Evolutionary conservation across 148 eudicot genomes (phyloP).

Genomic region (Vaccinium myrtillus): DNA sequence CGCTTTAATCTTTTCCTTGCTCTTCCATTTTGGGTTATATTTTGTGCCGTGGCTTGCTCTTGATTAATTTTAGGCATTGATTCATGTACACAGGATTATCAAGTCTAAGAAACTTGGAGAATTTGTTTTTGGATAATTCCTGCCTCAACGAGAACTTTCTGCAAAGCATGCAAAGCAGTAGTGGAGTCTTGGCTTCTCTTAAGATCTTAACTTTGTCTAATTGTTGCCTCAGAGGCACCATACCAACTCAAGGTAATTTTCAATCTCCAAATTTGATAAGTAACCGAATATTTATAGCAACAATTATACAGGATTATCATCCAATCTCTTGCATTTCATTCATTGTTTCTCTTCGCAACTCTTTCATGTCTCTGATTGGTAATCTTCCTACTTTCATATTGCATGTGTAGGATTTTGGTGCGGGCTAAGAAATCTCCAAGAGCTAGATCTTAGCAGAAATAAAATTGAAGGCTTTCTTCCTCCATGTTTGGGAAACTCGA

Average conservation of each 20-base stretch:
- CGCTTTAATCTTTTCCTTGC: no score
- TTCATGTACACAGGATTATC: background rate
- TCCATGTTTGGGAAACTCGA: no score
- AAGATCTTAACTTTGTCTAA: background rate
- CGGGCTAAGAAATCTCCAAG: background rate
- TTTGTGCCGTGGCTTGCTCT: no score
- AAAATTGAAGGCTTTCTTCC: background rate
- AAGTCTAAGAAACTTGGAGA: background rate
- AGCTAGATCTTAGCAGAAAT: background rate
- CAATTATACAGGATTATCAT: no score
- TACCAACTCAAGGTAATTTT: background rate
- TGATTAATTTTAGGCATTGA: no score
- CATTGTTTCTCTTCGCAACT: background rate
- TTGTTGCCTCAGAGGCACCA: background rate
- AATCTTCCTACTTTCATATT: no score
- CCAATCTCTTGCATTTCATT: background rate
- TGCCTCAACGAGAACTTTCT: background rate
- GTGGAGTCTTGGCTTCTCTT: background rate
- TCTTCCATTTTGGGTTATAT: no score
- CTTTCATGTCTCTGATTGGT: no score
- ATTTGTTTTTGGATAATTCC: background rate
- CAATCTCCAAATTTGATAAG: background rate
- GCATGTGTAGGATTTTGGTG: background rate
- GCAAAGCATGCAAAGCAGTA: conserved; percentile 2
- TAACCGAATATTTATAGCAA: no score